These are phyloP conservation scores for Aspergillus asperescens DNA, from an alignment of 495 filamentous ascomycete species.

Conservation along the genomic window DNA sequence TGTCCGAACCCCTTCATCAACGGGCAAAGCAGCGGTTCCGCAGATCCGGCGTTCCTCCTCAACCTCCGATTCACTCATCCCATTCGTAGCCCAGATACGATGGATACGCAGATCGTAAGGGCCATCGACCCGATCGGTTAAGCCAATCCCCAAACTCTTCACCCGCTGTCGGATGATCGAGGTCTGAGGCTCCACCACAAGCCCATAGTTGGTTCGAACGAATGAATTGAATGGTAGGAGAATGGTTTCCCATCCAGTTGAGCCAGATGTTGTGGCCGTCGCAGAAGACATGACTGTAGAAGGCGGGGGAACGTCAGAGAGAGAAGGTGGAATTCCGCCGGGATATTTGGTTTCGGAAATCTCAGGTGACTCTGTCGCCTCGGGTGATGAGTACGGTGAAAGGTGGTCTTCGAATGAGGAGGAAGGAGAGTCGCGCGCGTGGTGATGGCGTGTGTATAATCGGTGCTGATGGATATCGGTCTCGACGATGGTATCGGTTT, in stretches of 20 bases:
- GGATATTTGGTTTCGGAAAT: slow-evolving; percentile 24
- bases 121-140: slow-evolving; percentile 85
- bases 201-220: slow-evolving; percentile 87
- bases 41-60: slow-evolving; percentile 41
- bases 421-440: slow-evolving; percentile 16
- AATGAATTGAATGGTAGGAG: slow-evolving; percentile 86
- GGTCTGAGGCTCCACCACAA: slow-evolving; percentile 84
- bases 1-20: slow-evolving; percentile 39
- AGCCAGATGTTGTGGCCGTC: slow-evolving; percentile 36
- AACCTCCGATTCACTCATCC: slow-evolving; percentile 37
- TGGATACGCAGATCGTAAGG: slow-evolving; percentile 80
- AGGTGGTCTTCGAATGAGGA: slow-evolving; percentile 14
- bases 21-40: slow-evolving; percentile 36
- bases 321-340: slow-evolving; percentile 29
- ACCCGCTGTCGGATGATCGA: slow-evolving; percentile 82
- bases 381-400: slow-evolving; percentile 15
- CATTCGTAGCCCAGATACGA: slow-evolving; percentile 69
- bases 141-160: slow-evolving; percentile 74
- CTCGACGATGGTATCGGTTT: slow-evolving; percentile 85
- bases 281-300: slow-evolving; percentile 36
- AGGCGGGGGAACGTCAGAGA: slow-evolving; percentile 38
- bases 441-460: slow-evolving; percentile 66
- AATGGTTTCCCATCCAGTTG: slow-evolving; percentile 89
- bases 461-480: slow-evolving; percentile 96
- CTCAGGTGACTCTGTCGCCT: slow-evolving; percentile 22